Evolutionary conservation across 441 rosid species (phyloP).

Genomic region (Melastoma candidum): DNA sequence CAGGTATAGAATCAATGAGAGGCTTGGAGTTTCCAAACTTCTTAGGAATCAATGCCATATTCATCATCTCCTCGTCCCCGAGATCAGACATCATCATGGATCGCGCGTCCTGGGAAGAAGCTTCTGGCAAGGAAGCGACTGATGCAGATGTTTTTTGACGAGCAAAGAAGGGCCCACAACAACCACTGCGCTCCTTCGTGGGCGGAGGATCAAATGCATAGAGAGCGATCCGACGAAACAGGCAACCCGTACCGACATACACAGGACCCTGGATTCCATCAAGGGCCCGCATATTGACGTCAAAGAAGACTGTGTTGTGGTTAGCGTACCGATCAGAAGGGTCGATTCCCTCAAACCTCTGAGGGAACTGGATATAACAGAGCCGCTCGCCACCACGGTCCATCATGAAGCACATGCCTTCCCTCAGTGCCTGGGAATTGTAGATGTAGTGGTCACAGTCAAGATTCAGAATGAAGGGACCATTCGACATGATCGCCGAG

Average conservation of each 20-base stretch:
- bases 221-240: slow-evolving; percentile 14
- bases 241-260: slow-evolving; percentile 16
- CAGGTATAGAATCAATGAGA: slow-evolving; percentile 9
- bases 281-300: slow-evolving; percentile 18
- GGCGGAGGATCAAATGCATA: slow-evolving; percentile 15
- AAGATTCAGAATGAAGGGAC: slow-evolving; percentile 15
- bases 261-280: slow-evolving; percentile 18
- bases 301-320: slow-evolving; percentile 17
- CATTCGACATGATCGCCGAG: slow-evolving; percentile 18
- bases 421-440: slow-evolving; percentile 18
- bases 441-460: slow-evolving; percentile 17
- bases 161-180: slow-evolving; percentile 6
- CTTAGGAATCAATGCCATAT: slow-evolving; percentile 3
- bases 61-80: slow-evolving; percentile 7
- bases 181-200: slow-evolving; percentile 6
- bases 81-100: background rate
- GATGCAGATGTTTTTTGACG: background rate
- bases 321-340: slow-evolving; percentile 17
- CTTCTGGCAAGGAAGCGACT: slow-evolving; percentile 3
- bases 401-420: slow-evolving; percentile 19
- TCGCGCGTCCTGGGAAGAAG: slow-evolving; percentile 1
- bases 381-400: slow-evolving; percentile 17
- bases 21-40: slow-evolving; percentile 14
- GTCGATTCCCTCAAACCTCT: slow-evolving; percentile 18
- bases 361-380: slow-evolving; percentile 18